Conservation (phyloP, 768 basidiomycete genomes). For the Cytidiella melzeri region DNA sequence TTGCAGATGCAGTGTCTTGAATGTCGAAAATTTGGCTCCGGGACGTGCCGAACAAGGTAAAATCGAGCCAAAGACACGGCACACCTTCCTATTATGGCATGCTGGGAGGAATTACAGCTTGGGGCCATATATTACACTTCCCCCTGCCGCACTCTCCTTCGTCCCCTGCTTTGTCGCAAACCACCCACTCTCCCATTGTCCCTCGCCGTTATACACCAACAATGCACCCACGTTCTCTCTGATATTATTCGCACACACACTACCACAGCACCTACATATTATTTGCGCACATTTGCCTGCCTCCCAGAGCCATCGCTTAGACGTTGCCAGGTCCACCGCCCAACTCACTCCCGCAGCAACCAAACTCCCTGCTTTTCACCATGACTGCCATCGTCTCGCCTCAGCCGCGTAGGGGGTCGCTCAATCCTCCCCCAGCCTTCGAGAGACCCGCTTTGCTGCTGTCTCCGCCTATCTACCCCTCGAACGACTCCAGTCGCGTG, state of each 20-base stretch:
- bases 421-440: conserved; percentile 6
- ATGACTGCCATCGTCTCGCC: conserved; percentile 42
- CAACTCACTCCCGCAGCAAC: conserved; percentile 7
- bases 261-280: neutral
- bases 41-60: neutral
- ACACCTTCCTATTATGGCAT: neutral
- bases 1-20: too few species aligned
- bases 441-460: conserved; percentile 6
- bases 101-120: conserved; percentile 3
- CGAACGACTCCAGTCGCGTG: conserved; percentile 21
- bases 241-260: neutral
- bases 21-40: too few species aligned
- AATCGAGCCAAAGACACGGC: conserved; percentile 5
- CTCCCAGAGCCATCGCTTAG: neutral
- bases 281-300: neutral
- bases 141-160: neutral
- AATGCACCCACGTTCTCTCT: conserved; percentile 1
- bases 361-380: conserved; percentile 7
- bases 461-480: conserved; percentile 23
- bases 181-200: neutral
- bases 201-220: too few species aligned
- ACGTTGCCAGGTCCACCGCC: neutral
- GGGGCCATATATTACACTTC: conserved; percentile 1
- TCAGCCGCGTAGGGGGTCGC: conserved; percentile 28
- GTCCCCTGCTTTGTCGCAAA: neutral